Evolutionary conservation across 352 stramenopile genomes (phyloP), one percentile per base, ranked within the genome.

Genomic region (Pythium grandisporangium): DNA sequence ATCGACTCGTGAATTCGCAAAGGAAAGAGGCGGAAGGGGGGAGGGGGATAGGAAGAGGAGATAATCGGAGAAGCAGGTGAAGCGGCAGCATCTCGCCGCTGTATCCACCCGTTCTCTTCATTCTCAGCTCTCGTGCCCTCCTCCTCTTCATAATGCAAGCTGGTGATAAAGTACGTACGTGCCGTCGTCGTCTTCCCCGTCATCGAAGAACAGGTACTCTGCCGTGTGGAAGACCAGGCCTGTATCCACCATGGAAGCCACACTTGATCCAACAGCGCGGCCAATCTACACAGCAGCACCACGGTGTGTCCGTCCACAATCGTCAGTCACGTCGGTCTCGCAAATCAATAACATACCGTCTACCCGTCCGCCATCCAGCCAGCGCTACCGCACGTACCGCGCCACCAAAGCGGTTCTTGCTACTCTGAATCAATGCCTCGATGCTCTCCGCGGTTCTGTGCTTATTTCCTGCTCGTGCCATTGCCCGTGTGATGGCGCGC

Each of bases 161-260:
- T n/a, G n/a, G n/a, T 17, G 33, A 38, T 19, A 16, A n/a, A 21
- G 21, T 44, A 63, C 74, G 51, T 84, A 87, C 74, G 74, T 87
- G 48, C 74, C 74, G 58, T 87, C 74, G 55, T 87, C 74, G 53
- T 87, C 74, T 55, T 87, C 70, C 26, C 64, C 69, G 55, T 87
- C 71, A 48, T 63, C 50, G 51, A 87, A 87, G 64, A 71, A 87
- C 48, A 87, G 58, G 44, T 73, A 87, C 54, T 80, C 61, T 30
- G 69, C 61, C 48, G 62, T 62, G 53, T 78, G 72, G 50, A 84
- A 83, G 36, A 57, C 55, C 30, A 76, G 42, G 8, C 65, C 59
- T 7, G 68, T 71, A 58, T 84, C 69, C 39, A 84, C 45, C 36
- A 61, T 60, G 20, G 66, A 65, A 5, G 65, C 52, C 27, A 87